Evolutionary conservation across 768 basidiomycete species (phyloP).

Genomic region (Mycena kentingensis): DNA sequence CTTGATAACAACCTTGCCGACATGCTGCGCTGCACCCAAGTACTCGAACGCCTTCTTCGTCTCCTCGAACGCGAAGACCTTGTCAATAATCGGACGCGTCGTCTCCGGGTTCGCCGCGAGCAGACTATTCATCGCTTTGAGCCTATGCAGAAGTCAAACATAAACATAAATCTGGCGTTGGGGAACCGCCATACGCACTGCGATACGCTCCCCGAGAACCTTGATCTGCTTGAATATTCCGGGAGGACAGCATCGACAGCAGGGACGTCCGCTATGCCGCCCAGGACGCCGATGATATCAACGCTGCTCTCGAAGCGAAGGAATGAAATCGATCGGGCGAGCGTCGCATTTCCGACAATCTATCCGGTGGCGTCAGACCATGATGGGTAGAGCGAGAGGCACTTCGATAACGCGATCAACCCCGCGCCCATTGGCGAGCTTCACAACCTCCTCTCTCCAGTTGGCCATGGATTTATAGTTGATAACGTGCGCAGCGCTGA

Average conservation of each 20-base stretch:
- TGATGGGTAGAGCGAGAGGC: conserved; percentile 22
- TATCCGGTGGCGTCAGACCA: conserved; percentile 37
- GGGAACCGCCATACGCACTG: conserved; percentile 34
- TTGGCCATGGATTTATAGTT: conserved; percentile 51
- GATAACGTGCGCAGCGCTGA: conserved; percentile 48
- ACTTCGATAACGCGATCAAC: conserved; percentile 28
- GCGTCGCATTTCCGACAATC: conserved; percentile 43
- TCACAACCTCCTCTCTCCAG: conserved; percentile 51
- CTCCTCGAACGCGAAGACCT: conserved; percentile 51
- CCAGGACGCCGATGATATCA: conserved; percentile 39
- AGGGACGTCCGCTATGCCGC: conserved; percentile 25
- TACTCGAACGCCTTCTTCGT: conserved; percentile 46
- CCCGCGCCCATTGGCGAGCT: conserved; percentile 30
- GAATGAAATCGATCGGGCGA: conserved; percentile 32
- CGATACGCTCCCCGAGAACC: conserved; percentile 45
- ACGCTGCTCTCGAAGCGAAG: conserved; percentile 33
- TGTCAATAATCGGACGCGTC: conserved; percentile 50
- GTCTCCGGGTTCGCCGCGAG: conserved; percentile 35
- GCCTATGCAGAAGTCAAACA: conserved; percentile 30
- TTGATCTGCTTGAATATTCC: conserved; percentile 33
- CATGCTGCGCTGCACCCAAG: conserved; percentile 47
- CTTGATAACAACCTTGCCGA: conserved; percentile 56
- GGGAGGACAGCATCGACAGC: conserved; percentile 30
- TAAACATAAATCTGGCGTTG: background rate
- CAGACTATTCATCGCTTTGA: conserved; percentile 48